phyloP scores from a whole-genome alignment of 805 yeast genomes.

The Cyberlindnera mycetangii region DNA sequence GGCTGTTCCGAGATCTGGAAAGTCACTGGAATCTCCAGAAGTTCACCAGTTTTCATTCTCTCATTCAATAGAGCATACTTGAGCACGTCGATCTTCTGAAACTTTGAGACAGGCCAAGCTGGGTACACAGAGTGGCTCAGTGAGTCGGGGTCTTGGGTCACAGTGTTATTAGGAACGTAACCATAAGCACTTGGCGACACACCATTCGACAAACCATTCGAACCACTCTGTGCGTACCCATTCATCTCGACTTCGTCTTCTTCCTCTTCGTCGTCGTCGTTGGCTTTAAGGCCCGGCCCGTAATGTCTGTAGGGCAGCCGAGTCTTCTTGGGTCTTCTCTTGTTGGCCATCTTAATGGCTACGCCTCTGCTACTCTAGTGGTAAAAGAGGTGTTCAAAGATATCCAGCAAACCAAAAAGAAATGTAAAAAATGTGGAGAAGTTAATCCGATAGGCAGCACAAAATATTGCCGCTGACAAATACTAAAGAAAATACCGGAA shows the following conservation, averaged over 20 bases:
- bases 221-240: slow-evolving; percentile 15
- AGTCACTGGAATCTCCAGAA: slow-evolving; percentile 15
- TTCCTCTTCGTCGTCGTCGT: slow-evolving; percentile 31
- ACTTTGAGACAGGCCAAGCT: slow-evolving; percentile 48
- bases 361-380: no score
- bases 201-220: neutral
- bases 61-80: slow-evolving; percentile 32
- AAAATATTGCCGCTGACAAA: neutral
- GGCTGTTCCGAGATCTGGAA: neutral
- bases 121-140: slow-evolving; percentile 3
- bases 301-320: slow-evolving; percentile 79
- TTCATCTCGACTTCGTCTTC: slow-evolving; percentile 26
- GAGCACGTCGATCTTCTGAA: slow-evolving; percentile 47
- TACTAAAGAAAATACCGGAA: neutral
- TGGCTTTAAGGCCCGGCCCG: slow-evolving; percentile 36
- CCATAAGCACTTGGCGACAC: slow-evolving; percentile 9
- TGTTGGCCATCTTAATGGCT: slow-evolving; percentile 63
- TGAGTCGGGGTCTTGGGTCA: neutral
- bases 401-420: neutral
- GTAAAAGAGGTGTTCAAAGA: neutral
- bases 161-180: slow-evolving; percentile 3
- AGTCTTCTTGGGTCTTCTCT: slow-evolving; percentile 78
- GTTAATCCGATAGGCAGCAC: neutral
- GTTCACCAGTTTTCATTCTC: slow-evolving; percentile 12
- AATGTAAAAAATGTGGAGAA: neutral